Base-by-base conservation (phyloP, 2,329 filamentous ascomycete species). In the Triangularia verruculosa region DNA sequence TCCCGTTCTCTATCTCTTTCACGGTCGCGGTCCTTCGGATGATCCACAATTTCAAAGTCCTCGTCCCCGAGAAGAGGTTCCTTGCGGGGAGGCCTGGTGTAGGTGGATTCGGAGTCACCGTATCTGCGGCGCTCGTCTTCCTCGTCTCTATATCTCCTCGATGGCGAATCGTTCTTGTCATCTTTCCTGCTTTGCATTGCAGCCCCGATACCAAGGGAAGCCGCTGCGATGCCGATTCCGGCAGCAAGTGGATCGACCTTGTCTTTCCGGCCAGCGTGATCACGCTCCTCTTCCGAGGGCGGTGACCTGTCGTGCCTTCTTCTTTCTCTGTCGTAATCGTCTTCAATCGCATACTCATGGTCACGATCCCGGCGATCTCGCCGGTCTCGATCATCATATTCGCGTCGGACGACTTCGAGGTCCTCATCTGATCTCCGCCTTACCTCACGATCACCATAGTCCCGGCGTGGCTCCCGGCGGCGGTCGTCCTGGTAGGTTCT, bases 221-320 rank as follows among this genome's bases (percentile, higher is more conserved):
- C 79, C 5, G 81, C 82, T 28, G 79, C 80, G 17, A 80, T 77
- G 30, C 82, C 78, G 3, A 84, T 73, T 0, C 82, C 82, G 6
- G 78, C 74, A 8, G 76, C 75, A 24, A 83, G 73, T 66, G 82
- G 84, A 55, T 85, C 82, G 32, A 80, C 70, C 58, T 78, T 78
- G 54, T 77, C 76, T 22, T 75, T 78, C 51, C 77, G 77, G 61
- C 75, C 72, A 15, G 75, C 75, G 11, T 71, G 72, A 3, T 76
- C 76, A 9, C 71, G 72, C 3, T 76, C 76, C n/a, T 77, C 75
- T 8, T 79, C 78, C 1, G 55, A 51, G 11, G 62, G 54, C 73
- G 72, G 69, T 47, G 39, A 47, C 39, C 39, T 47, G 39, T 47
- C 20, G 25, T 54, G 51, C n/a, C 69, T 71, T 59, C 62, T 71